Conservation (phyloP, 1,139 yeast genomes). For the Candida neerlandica region DNA sequence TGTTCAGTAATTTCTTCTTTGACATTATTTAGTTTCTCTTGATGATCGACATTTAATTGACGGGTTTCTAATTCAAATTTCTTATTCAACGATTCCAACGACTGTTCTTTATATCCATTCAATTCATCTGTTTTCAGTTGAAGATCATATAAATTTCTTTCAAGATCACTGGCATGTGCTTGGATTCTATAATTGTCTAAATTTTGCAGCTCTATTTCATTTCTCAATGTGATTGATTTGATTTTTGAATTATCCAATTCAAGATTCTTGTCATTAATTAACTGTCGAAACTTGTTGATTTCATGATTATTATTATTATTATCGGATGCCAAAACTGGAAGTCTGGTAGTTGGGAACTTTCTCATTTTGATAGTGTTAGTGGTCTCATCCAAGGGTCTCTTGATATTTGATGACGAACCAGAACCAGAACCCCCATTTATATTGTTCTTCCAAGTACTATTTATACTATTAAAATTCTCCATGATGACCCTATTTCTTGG, state of each 20-base stretch:
- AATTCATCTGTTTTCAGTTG: slow-evolving; percentile 35
- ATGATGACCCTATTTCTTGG: not conserved
- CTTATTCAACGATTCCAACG: slow-evolving; percentile 31
- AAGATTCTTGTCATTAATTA: slow-evolving; percentile 14
- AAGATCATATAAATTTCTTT: slow-evolving; percentile 21
- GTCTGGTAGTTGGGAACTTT: not conserved
- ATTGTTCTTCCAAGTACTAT: not conserved
- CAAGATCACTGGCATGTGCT: slow-evolving; percentile 29
- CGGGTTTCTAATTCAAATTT: slow-evolving; percentile 37
- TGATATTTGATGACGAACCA: not conserved
- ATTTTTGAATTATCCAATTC: slow-evolving; percentile 21
- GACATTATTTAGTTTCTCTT: slow-evolving; percentile 35
- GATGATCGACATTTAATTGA: slow-evolving; percentile 36
- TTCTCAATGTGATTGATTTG: slow-evolving; percentile 33
- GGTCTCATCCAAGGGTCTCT: not conserved
- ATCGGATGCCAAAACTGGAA: not conserved
- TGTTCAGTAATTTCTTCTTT: slow-evolving; percentile 37
- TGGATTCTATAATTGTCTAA: slow-evolving; percentile 43
- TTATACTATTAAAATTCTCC: not conserved
- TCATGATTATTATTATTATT: not conserved
- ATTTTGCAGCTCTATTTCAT: slow-evolving; percentile 39
- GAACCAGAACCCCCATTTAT: not conserved
- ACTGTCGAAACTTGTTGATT: slow-evolving; percentile 10
- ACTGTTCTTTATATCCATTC: slow-evolving; percentile 27
- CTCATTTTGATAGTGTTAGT: slow-evolving; percentile 10